Percentiles rank a stretch among this genome's conserved stretches.
phyloP scores from a whole-genome alignment of 306 rosid genomes.

The Sicyos edulis region DNA sequence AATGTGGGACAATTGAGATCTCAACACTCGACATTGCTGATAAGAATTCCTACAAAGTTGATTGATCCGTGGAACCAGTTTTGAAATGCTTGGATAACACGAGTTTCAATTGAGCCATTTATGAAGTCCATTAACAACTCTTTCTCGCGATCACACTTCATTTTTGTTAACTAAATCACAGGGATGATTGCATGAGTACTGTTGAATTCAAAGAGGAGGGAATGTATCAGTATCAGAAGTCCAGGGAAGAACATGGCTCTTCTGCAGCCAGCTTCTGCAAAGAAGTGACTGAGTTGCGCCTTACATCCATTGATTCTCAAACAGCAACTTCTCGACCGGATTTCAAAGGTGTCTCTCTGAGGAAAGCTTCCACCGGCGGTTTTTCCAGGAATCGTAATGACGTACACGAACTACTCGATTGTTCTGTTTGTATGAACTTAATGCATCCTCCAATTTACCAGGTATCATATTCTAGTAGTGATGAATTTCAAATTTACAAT shows the following conservation, averaged over 20 bases:
- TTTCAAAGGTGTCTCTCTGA: constrained; percentile 27
- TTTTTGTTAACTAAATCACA: constrained; percentile 19
- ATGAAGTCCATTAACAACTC: not conserved
- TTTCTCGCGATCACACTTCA: not conserved
- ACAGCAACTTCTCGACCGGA: constrained; percentile 29
- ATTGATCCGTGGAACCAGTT: not conserved
- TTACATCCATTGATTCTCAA: constrained; percentile 31
- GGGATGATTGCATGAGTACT: constrained; percentile 18
- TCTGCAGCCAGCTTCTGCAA: constrained; percentile 33
- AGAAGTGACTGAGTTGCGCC: constrained; percentile 29
- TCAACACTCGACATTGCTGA: not conserved
- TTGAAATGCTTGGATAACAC: constrained; percentile 8
- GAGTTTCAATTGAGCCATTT: too few relatives aligned
- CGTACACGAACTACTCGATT: too few relatives aligned
- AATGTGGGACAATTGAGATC: too few relatives aligned
- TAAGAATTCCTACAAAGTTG: too few relatives aligned
- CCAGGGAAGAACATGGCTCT: constrained; percentile 30
- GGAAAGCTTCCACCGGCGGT: constrained; percentile 29
- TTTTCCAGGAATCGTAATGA: not conserved
- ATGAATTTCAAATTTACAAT: too few relatives aligned
- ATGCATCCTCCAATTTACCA: too few relatives aligned
- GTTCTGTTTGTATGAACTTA: too few relatives aligned
- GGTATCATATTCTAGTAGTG: too few relatives aligned
- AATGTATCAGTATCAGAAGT: constrained; percentile 19
- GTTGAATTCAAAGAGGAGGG: constrained; percentile 15